Evolutionary conservation across 768 basidiomycete genomes (phyloP), one percentile per base, ranked within the genome.

Genomic region (Tricholoma bakamatsutake): DNA sequence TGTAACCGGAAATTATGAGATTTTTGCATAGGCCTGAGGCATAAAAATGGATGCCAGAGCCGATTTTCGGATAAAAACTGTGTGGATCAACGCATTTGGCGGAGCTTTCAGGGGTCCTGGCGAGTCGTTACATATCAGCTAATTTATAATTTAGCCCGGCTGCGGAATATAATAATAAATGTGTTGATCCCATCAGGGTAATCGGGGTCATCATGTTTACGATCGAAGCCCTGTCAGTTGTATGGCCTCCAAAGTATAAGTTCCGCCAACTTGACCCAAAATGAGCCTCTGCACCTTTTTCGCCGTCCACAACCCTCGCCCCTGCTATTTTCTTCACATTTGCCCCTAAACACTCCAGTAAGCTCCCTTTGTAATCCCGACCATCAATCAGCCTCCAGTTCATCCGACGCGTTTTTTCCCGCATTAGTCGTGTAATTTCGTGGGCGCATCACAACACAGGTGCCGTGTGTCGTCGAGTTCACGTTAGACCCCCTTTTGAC

Each of bases 251-350:
- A 65, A 75, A 66, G 73, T 82, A 82, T 81, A 82, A 83, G 80
- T 78, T 75, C 80, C 79, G 81, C 71, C 71, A 73, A 73, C 69
- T 70, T 73, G 67, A 75, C 70, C 71, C 71, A 77, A 75, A 73
- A 79, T 78, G 75, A 68, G 65, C 62, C 61, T 61, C 62, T 64
- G 59, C 67, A 66, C 71, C 70, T 71, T 76, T 75, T 74, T 73
- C 71, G 72, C 73, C 71, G 70, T 70, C 69, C 69, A 71, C 71
- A 70, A 62, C 64, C 60, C 15, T 55, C 62, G 57, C 59, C 60
- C 58, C 56, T 50, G 30, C 31, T 13, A 35, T 47, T 34, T 62
- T 24, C 31, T 52, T 55, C 56, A 18, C 47, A 47, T 49, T 55
- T 52, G 18, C 43, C 15, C 40, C 37, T 12, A 54, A 55, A 47